Base-by-base conservation (phyloP, 495 filamentous ascomycete genomes). In the Tuber aestivum region DNA sequence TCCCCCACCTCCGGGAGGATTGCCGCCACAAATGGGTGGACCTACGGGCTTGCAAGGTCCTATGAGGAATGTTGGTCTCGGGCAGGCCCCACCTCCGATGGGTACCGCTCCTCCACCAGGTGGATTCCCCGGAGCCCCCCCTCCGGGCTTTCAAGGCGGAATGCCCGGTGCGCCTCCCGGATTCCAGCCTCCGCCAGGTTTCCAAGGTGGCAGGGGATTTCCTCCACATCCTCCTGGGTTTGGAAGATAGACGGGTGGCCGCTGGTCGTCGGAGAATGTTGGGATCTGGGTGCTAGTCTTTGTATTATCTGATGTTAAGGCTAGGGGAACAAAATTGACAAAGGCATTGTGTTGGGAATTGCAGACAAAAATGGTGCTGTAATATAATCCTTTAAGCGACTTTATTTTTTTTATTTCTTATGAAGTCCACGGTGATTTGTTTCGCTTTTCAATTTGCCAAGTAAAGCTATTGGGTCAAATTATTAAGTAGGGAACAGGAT, bases 61-160 rank as follows among this genome's bases (percentile, higher is more conserved):
- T 14, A 78, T 70, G 77, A 78, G 85, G 72, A 85, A 85, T 82
- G 81, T 79, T 74, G 77, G 77, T 42, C 78, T 91, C 83, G 95
- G 96, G 23, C 95, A 95, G 71, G 93, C 92, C 84, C 92, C 92
- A 80, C 94, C 94, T 82, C 91, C 97, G 83, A 95, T 93, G 80
- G 93, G 92, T 74, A 90, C 90, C 42, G 88, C 89, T 41, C 92
- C 94, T 45, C 84, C 89, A n/a, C 89, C 91, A 69, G 91, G 91
- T 75, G 92, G 92, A 38, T 97, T 96, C 80, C 87, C 88, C 82
- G 93, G 92, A 78, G 85, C 86, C 75, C 86, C 79, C 21, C 83
- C 84, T 21, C 81, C 83, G 38, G 83, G 84, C n/a, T 84, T 84
- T 27, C 79, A 80, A 70, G 78, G 78, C 23, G 81, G 74, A 27